Conservation (phyloP, 768 basidiomycete species). For the Nidularia sp. region DNA sequence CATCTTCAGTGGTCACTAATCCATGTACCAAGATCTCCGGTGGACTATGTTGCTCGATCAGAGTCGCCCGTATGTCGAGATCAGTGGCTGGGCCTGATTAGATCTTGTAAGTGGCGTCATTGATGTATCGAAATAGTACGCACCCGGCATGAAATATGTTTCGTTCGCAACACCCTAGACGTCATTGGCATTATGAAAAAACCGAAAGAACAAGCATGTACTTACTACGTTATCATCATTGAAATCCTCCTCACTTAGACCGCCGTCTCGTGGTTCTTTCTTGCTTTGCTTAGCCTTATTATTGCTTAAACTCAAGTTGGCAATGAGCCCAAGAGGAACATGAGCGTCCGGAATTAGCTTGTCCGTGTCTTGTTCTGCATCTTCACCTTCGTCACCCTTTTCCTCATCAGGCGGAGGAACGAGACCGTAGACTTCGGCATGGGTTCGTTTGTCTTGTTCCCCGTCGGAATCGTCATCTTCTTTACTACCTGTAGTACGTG, state of each 20-base stretch:
- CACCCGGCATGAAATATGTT: constrained; percentile 77
- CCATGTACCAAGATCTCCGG: constrained; percentile 83
- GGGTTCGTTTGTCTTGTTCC: constrained; percentile 24
- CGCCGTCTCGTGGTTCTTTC: constrained; percentile 30
- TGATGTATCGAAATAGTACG: constrained; percentile 5
- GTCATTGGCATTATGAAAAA: constrained; percentile 6
- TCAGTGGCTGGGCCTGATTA: constrained; percentile 64
- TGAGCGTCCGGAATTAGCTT: constrained; percentile 62
- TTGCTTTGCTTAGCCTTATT: constrained; percentile 36
- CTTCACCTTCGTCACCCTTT: constrained; percentile 27
- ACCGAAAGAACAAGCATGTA: constrained; percentile 10
- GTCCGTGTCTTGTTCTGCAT: constrained; percentile 36
- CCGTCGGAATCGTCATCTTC: constrained; percentile 40
- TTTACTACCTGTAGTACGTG: constrained; percentile 21
- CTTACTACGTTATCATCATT: constrained; percentile 66
- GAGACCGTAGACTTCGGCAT: constrained; percentile 13
- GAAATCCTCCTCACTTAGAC: constrained; percentile 34
- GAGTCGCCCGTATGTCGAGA: constrained; percentile 59
- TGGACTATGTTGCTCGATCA: constrained; percentile 76
- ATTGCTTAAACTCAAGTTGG: constrained; percentile 63
- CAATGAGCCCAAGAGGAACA: constrained; percentile 74
- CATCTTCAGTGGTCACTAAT: constrained; percentile 71
- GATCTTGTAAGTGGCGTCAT: background rate
- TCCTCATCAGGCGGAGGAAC: constrained; percentile 14
- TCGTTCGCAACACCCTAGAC: constrained; percentile 75